Base-by-base conservation (phyloP, 2,329 filamentous ascomycete genomes). In the Aureobasidium sp. region DNA sequence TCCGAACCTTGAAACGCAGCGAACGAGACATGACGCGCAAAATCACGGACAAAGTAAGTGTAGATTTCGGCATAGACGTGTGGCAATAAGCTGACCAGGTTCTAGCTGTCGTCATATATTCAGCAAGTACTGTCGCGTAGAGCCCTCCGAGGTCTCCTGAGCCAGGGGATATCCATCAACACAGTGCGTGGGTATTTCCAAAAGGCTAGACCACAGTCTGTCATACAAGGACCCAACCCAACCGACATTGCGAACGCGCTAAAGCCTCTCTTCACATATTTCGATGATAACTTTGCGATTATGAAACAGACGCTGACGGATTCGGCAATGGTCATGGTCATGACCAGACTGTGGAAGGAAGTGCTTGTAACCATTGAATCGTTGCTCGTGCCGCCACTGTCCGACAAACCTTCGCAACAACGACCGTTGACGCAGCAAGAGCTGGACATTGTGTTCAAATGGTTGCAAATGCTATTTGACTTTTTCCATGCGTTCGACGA, bases 341-440 rank as follows among this genome's bases (percentile, higher is more conserved):
- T 98, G 93, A 94, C 90, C 19, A 83, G 93, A 39, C 73, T 98
- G 5, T 98, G 93, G 93, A 98, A 98, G 71, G 93, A 98, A 68
- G 90, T 95, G 0, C 77, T 98, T 14, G 84, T 90, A 61, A 94
- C 91, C 1, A 86, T 97, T 58, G 93, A 98, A 70, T 80, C 81
- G 32, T 77, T 98, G 16, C 79, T 98, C 34, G 91, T 98, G 3
- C 93, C 93, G 16, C 93, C 93, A 6, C 74, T 98, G 8, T 96
- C 90, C 6, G 93, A 98, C 68, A 98, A 98, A 66, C 88, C 86
- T 4, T 95, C 90, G 1, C 79, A 81, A 56, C 91, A 98, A 67
- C 85, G 83, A 58, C 85, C 88, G 3, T 79, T 98, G 19, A 86
- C 80, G 0, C 85, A 90, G 63, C 86, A 90, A 66, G 93, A 98